Conservation (phyloP, 768 basidiomycete species). For the Galerina marginata region DNA sequence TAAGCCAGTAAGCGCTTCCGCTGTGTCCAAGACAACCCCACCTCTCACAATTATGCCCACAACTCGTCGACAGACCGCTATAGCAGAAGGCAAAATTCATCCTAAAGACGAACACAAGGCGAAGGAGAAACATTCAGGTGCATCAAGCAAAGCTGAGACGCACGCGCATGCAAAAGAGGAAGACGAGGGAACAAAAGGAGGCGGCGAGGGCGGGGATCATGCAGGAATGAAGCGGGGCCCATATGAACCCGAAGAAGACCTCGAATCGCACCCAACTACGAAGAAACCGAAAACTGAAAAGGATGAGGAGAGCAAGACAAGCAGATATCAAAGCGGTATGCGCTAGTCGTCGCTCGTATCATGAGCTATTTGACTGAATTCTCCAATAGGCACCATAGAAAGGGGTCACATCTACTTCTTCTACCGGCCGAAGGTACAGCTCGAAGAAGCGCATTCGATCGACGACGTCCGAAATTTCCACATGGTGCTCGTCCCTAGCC, state of each 20-base stretch:
- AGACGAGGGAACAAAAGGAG: slow-evolving; percentile 8
- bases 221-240: slow-evolving; percentile 21
- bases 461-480: slow-evolving; percentile 64
- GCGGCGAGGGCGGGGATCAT: slow-evolving; percentile 10
- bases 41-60: slow-evolving; percentile 35
- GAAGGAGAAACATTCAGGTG: slow-evolving; percentile 6
- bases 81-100: slow-evolving; percentile 17
- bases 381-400: slow-evolving; percentile 56
- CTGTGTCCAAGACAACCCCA: slow-evolving; percentile 2
- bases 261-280: slow-evolving; percentile 21
- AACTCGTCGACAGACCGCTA: slow-evolving; percentile 33
- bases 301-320: slow-evolving; percentile 15
- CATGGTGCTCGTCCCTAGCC: slow-evolving; percentile 63
- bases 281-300: slow-evolving; percentile 33
- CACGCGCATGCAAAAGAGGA: slow-evolving; percentile 12
- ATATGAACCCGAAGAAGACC: slow-evolving; percentile 8
- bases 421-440: slow-evolving; percentile 62
- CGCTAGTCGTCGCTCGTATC: background rate
- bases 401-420: slow-evolving; percentile 70
- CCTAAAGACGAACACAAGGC: slow-evolving; percentile 13
- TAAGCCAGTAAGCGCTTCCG: background rate
- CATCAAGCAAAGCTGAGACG: background rate
- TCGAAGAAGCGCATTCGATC: slow-evolving; percentile 55
- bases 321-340: slow-evolving; percentile 26
- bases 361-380: background rate